Evolutionary conservation across 2,329 filamentous ascomycete species (phyloP).

Genomic region (Calonectria hawksworthii): DNA sequence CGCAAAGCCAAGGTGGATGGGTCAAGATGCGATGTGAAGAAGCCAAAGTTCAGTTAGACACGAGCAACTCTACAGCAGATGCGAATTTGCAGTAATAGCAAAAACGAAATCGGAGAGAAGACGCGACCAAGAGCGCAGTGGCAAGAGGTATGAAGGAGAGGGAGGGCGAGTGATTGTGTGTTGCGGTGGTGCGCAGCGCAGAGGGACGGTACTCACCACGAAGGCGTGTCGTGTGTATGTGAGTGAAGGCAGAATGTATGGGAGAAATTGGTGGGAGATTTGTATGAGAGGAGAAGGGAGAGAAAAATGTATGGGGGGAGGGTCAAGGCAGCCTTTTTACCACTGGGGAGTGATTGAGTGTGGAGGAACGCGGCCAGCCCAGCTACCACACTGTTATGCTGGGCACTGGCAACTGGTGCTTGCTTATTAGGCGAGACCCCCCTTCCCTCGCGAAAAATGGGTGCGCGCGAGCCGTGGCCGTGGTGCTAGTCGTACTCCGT

Average conservation of each 20-base stretch:
- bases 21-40: conserved; percentile 32
- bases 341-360: conserved; percentile 74
- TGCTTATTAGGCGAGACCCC: conserved; percentile 46
- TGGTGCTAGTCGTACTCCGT: conserved; percentile 32
- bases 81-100: conserved; percentile 30
- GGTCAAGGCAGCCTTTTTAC: conserved; percentile 73
- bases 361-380: conserved; percentile 49
- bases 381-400: conserved; percentile 48
- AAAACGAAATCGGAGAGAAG: conserved; percentile 37
- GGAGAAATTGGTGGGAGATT: conserved; percentile 68
- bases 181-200: conserved; percentile 45
- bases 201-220: conserved; percentile 65
- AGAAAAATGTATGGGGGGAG: conserved; percentile 68
- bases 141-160: conserved; percentile 49
- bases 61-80: conserved; percentile 38
- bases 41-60: conserved; percentile 36
- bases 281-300: conserved; percentile 73
- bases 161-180: conserved; percentile 53
- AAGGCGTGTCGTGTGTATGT: conserved; percentile 54
- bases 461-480: conserved; percentile 41
- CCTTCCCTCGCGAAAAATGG: conserved; percentile 45
- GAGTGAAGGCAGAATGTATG: conserved; percentile 64
- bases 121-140: conserved; percentile 27
- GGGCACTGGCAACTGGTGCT: conserved; percentile 43
- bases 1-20: conserved; percentile 29